Conservation (phyloP, 2,329 filamentous ascomycete species). For the Microcera coccophila region DNA sequence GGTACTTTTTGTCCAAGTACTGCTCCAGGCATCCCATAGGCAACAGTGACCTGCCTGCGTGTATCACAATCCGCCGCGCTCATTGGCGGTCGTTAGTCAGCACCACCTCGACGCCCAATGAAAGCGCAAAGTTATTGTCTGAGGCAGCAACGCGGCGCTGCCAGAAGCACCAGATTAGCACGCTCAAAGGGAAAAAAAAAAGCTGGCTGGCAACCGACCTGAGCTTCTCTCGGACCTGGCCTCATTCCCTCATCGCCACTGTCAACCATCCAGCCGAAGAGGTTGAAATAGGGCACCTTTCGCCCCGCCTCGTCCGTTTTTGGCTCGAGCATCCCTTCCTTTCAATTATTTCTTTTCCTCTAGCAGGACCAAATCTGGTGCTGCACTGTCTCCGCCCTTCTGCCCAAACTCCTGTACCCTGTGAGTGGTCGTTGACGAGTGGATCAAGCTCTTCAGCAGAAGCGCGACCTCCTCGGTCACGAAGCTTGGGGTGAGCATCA, state of each 20-base stretch:
- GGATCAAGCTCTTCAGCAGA: neutral
- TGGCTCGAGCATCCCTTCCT: conserved; percentile 10
- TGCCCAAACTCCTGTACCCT: neutral
- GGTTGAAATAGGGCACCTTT: neutral
- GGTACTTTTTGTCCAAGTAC: conserved; percentile 28
- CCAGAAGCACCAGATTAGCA: conserved; percentile 1
- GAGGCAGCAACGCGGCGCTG: conserved; percentile 34
- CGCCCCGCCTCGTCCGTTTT: neutral
- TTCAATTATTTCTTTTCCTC: conserved; percentile 8
- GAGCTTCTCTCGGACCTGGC: neutral
- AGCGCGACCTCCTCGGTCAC: conserved; percentile 3
- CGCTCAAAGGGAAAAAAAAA: conserved; percentile 1
- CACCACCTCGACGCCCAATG: conserved; percentile 25
- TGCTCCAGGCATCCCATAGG: conserved; percentile 24
- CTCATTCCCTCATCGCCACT: neutral
- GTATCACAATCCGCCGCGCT: conserved; percentile 16
- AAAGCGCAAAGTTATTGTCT: conserved; percentile 30
- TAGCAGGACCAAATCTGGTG: conserved; percentile 1
- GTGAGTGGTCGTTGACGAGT: neutral
- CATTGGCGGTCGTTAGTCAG: conserved; percentile 31
- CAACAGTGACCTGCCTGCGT: conserved; percentile 27
- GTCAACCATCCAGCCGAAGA: neutral
- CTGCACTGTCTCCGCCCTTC: neutral
- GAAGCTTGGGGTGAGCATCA: neutral
- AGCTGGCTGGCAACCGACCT: neutral